A percentile compares a stretch with the other conserved stretches of the same genome.
phyloP scores from a whole-genome alignment of 306 rosid genomes.

The Dalbergia oliveri region DNA sequence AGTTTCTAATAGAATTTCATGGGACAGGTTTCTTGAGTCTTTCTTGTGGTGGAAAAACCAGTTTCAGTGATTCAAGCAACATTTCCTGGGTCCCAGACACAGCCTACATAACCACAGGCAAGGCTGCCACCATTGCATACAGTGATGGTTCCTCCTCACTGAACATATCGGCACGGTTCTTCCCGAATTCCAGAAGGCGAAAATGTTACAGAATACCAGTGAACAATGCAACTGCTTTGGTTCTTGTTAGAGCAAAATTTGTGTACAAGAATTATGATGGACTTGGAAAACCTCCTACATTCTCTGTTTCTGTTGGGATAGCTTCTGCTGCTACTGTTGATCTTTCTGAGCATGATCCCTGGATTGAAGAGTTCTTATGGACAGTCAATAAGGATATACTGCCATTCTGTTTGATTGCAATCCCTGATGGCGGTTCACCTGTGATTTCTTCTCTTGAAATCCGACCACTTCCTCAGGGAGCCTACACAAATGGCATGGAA shows the following conservation, averaged over 20 bases:
- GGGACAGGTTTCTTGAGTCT: constrained; percentile 88
- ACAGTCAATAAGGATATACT: constrained; percentile 62
- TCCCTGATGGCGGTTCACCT: constrained; percentile 69
- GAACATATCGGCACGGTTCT: constrained; percentile 62
- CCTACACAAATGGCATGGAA: constrained; percentile 70
- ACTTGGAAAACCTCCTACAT: constrained; percentile 70
- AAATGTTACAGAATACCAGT: constrained; percentile 68
- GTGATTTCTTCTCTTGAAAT: constrained; percentile 81
- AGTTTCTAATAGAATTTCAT: constrained; percentile 38
- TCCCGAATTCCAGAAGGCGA: constrained; percentile 56
- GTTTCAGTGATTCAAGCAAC: constrained; percentile 65
- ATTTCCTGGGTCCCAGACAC: constrained; percentile 83
- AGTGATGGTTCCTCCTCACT: constrained; percentile 49
- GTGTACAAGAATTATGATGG: constrained; percentile 84
- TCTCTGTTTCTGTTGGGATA: constrained; percentile 85
- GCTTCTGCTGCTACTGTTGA: constrained; percentile 65
- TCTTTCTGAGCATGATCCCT: constrained; percentile 72
- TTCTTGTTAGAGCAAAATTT: constrained; percentile 83
- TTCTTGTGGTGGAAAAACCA: constrained; percentile 81
- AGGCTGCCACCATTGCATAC: constrained; percentile 52
- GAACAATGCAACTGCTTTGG: constrained; percentile 61
- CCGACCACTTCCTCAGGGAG: constrained; percentile 80
- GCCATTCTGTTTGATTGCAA: constrained; percentile 67
- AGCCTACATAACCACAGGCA: constrained; percentile 67
- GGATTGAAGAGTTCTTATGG: constrained; percentile 88